phyloP scores from a whole-genome alignment of 805 yeast species.

The Debaryomyces tyrocola region DNA sequence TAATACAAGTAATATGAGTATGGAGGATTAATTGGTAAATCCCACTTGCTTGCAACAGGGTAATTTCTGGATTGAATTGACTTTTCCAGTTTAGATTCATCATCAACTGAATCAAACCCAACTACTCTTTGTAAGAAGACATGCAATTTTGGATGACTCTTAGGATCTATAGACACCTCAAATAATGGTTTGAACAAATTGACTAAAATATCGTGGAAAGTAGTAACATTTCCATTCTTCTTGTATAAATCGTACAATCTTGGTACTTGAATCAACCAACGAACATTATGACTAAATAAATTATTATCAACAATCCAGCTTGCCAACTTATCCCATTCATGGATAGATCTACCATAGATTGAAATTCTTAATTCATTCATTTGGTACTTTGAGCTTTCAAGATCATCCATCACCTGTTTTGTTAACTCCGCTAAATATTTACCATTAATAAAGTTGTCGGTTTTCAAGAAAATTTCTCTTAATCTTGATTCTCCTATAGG shows the following conservation, averaged over 20 bases:
- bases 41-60: conserved; percentile 89
- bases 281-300: conserved; percentile 85
- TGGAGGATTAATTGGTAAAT: conserved; percentile 82
- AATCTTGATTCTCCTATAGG: conserved; percentile 98
- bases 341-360: conserved; percentile 82
- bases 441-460: conserved; percentile 91
- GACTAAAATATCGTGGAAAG: conserved; percentile 72
- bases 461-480: conserved; percentile 92
- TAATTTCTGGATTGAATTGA: conserved; percentile 70
- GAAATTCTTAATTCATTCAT: conserved; percentile 97
- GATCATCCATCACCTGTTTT: conserved; percentile 88
- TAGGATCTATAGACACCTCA: conserved; percentile 85
- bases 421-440: conserved; percentile 90
- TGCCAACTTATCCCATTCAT: conserved; percentile 96
- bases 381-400: conserved; percentile 94
- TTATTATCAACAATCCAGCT: conserved; percentile 94
- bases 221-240: conserved; percentile 64
- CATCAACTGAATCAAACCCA: conserved; percentile 98
- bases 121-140: conserved; percentile 89
- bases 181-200: conserved; percentile 87
- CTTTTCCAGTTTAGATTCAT: conserved; percentile 90
- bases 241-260: conserved; percentile 89
- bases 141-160: conserved; percentile 85
- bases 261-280: conserved; percentile 97
- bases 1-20: conserved; percentile 93